Conservation (phyloP, 768 basidiomycete genomes). For the Pluteus cervinus region DNA sequence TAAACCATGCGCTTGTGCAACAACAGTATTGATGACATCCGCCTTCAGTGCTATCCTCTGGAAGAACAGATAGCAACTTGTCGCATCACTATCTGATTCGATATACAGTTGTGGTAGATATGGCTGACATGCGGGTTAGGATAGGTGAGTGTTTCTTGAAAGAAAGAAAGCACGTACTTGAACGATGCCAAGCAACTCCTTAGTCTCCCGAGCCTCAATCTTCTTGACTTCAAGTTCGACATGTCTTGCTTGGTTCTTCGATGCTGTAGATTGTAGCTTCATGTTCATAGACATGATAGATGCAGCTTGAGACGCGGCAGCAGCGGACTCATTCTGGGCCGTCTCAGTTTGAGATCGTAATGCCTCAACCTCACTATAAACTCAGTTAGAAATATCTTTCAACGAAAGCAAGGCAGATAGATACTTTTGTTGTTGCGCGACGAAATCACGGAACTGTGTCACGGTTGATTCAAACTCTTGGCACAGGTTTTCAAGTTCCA, state of each 20-base stretch:
- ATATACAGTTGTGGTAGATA: conserved; percentile 90
- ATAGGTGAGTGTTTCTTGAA: not conserved
- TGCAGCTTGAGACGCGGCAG: conserved; percentile 82
- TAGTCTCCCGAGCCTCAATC: conserved; percentile 78
- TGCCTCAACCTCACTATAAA: conserved; percentile 73
- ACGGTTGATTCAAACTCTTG: conserved; percentile 88
- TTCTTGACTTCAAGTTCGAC: conserved; percentile 87
- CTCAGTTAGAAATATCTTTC: conserved; percentile 1
- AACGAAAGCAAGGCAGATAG: conserved; percentile 8
- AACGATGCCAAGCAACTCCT: conserved; percentile 75
- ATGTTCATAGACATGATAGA: conserved; percentile 93
- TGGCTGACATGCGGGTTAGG: conserved; percentile 41
- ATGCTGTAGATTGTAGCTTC: conserved; percentile 85
- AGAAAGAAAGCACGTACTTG: conserved; percentile 43
- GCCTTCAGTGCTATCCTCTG: conserved; percentile 81
- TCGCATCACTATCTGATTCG: conserved; percentile 85
- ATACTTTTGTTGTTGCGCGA: conserved; percentile 75
- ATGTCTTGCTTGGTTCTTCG: conserved; percentile 84
- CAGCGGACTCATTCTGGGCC: conserved; percentile 76
- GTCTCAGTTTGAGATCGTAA: conserved; percentile 83
- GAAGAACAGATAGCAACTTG: conserved; percentile 90
- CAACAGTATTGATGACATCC: conserved; percentile 77
- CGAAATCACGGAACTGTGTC: conserved; percentile 88
- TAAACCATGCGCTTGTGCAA: conserved; percentile 77
- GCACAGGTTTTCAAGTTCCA: conserved; percentile 69